Percentiles rank a stretch among this genome's conserved stretches.
These are phyloP conservation scores for Aspergillus proliferans DNA, from an alignment of 2,329 filamentous ascomycete species.

Conservation along the genomic window DNA sequence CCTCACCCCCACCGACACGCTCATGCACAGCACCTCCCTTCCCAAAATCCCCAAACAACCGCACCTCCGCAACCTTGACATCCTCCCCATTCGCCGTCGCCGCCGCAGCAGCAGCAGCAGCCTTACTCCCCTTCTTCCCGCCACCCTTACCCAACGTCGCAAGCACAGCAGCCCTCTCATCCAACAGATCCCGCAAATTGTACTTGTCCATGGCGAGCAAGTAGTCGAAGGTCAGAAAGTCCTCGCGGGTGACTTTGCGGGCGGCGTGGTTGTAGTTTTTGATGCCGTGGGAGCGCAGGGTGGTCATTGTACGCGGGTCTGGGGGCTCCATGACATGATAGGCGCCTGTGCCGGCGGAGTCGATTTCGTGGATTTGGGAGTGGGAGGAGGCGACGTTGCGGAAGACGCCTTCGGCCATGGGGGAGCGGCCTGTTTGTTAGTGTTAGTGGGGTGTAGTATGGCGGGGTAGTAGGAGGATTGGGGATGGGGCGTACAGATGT, in stretches of 20 bases:
- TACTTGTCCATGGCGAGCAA: conserved; percentile 88
- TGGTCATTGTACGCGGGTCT: conserved; percentile 77
- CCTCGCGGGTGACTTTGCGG: conserved; percentile 62
- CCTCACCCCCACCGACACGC: conserved; percentile 50
- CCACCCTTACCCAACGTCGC: conserved; percentile 40
- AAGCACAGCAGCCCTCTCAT: conserved; percentile 50
- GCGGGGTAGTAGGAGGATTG: conserved; percentile 3
- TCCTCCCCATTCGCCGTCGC: conserved; percentile 26
- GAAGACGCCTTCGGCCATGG: conserved; percentile 96
- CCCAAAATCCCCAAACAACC: conserved; percentile 81
- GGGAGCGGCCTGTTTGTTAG: conserved; percentile 56
- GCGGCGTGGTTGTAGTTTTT: conserved; percentile 70
- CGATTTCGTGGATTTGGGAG: conserved; percentile 60
- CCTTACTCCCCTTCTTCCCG: conserved; percentile 29
- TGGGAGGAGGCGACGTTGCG: conserved; percentile 58
- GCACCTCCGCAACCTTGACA: conserved; percentile 49
- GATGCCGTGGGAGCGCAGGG: conserved; percentile 68
- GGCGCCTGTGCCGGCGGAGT: conserved; percentile 84
- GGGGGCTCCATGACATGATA: conserved; percentile 75
- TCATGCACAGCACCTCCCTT: conserved; percentile 42
- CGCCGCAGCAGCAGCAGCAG: conserved; percentile 31
- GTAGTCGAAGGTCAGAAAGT: conserved; percentile 85
- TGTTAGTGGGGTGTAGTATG: conserved; percentile 3
- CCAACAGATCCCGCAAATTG: conserved; percentile 67
- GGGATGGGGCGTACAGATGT: conserved; percentile 62